Evolutionary conservation across 1,284 basidiomycete genomes (phyloP).

Genomic region (Kalmanozyma brasiliensis): DNA sequence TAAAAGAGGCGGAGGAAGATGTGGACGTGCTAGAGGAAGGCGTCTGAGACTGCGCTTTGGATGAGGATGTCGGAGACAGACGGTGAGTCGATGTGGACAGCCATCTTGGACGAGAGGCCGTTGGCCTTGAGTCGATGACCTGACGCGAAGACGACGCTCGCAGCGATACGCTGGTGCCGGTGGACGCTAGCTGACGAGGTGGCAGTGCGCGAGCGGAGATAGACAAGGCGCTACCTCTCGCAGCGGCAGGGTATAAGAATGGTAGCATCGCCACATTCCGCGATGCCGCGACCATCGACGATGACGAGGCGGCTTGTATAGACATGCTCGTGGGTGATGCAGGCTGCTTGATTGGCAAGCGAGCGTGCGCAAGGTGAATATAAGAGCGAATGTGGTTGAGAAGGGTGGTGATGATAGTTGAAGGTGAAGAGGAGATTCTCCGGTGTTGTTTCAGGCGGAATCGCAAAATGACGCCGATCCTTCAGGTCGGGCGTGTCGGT

Average conservation of each 20-base stretch:
- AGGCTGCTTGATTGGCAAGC: no score
- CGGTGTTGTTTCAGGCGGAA: not conserved
- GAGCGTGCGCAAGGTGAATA: not conserved
- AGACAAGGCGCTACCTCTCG: conserved; percentile 15
- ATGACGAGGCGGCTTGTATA: conserved; percentile 12
- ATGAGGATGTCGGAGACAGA: conserved; percentile 18
- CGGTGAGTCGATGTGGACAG: conserved; percentile 10
- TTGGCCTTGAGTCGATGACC: not conserved
- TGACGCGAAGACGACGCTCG: conserved; percentile 17
- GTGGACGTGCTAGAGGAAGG: conserved; percentile 8
- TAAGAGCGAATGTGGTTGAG: not conserved
- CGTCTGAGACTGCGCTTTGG: conserved; percentile 12
- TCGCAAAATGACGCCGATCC: conserved; percentile 19
- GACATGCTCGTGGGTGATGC: conserved; percentile 5
- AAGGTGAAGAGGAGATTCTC: not conserved
- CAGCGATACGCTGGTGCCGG: not conserved
- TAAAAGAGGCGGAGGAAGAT: conserved; percentile 7
- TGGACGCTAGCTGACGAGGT: conserved; percentile 7
- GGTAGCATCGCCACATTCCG: conserved; percentile 22
- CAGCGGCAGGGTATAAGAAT: conserved; percentile 31
- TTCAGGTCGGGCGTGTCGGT: conserved; percentile 6
- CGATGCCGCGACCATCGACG: conserved; percentile 11
- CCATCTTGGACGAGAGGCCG: conserved; percentile 7
- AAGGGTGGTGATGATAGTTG: conserved; percentile 11
- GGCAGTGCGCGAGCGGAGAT: not conserved